Evolutionary conservation across 1,139 yeast genomes (phyloP), one percentile per base, ranked within the genome.

Genomic region (Hyphopichia buzzinii): DNA sequence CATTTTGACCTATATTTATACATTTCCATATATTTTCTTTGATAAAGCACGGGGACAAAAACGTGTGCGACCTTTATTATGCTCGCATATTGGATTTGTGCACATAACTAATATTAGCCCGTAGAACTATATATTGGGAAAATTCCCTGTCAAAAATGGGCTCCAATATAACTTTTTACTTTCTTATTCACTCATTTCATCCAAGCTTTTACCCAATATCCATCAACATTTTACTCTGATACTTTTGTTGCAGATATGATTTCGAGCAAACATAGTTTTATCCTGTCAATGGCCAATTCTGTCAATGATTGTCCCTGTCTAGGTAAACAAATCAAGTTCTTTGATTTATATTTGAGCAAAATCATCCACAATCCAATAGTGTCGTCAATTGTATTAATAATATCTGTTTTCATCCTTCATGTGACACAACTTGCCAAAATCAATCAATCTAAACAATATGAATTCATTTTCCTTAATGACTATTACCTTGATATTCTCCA

Each of bases 351-450:
- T 23, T 26, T 46, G 7, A 43, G 48, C 27, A 29, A 41, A 27
- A 29, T 37, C 4, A 16, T 46, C 19, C 45, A 41, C 29, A 83
- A 61, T 47, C 81, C 84, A 2, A 81, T 83, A 13, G 83, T 61
- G 46, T 85, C 95, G 36, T 82, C 89, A 42, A 79, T 79, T 8
- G 84, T 77, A 26, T 78, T 84, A 37, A 67, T 77, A 39, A 77
- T 82, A 3, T 72, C 55, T 2, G 74, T 48, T 39, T 73, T 79
- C 16, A 68, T 46, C 12, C 40, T 44, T 13, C 34, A 36, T 31
- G 4, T n/a, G 8, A 26, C 17, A n/a, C 34, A 26, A 16, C 13
- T 22, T 10, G 29, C 25, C 25, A 22, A 24, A 17, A 27, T 28
- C 12, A 15, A n/a, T n/a, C 24, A 16, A 10, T 8, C 25, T 7